Evolutionary conservation across 2,329 filamentous ascomycete genomes (phyloP).

Genomic region (Fusarium sp.): DNA sequence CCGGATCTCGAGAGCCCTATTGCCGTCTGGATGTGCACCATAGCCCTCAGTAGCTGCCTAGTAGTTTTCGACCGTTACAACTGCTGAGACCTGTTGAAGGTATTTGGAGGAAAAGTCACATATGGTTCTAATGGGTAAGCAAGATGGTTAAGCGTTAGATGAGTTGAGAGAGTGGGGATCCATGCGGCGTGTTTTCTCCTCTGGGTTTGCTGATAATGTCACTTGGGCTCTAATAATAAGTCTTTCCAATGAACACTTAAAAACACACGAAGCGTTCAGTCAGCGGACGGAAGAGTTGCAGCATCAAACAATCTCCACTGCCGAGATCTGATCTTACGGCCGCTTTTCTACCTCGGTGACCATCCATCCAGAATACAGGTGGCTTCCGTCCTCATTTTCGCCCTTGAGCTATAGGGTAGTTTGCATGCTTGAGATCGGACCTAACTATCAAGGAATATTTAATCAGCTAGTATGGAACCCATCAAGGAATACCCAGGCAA

Average conservation of each 20-base stretch:
- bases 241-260: conserved; percentile 47
- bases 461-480: not conserved
- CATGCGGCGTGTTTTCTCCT: conserved; percentile 50
- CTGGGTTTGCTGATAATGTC: conserved; percentile 44
- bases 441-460: not conserved
- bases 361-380: conserved; percentile 49
- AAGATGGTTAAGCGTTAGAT: not conserved
- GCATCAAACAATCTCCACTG: conserved; percentile 41
- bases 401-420: conserved; percentile 51
- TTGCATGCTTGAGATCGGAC: conserved; percentile 38
- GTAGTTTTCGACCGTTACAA: conserved; percentile 43
- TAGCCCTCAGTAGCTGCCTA: conserved; percentile 51
- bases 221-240: conserved; percentile 49
- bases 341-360: conserved; percentile 46
- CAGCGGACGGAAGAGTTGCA: conserved; percentile 42
- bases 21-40: conserved; percentile 51
- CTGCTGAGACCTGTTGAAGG: conserved; percentile 54
- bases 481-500: conserved; percentile 50
- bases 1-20: conserved; percentile 48
- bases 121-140: not conserved
- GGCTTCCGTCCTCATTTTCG: conserved; percentile 46
- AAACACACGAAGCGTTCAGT: conserved; percentile 46
- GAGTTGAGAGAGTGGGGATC: not conserved
- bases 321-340: conserved; percentile 45
- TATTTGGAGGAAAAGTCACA: conserved; percentile 51